Evolutionary conservation across 805 yeast genomes (phyloP).

Genomic region (Hanseniaspora hatyaiensis): DNA sequence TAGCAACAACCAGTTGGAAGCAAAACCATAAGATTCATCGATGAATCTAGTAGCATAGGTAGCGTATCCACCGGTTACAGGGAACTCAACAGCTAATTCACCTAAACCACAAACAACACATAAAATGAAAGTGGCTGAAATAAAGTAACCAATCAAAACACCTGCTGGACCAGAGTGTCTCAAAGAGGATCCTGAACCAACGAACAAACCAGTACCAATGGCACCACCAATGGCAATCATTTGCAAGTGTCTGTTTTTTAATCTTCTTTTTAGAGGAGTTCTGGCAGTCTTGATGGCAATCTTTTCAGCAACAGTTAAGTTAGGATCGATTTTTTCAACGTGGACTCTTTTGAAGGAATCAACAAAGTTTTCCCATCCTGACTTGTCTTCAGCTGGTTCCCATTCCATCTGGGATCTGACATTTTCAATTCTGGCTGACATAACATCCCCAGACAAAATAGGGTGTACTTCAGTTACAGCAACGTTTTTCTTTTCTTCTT

Average conservation of each 20-base stretch:
- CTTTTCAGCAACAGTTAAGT: slow-evolving; percentile 36
- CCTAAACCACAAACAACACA: slow-evolving; percentile 51
- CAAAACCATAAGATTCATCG: slow-evolving; percentile 52
- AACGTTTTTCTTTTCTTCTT: slow-evolving; percentile 7
- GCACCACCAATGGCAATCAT: slow-evolving; percentile 64
- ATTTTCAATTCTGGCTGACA: slow-evolving; percentile 11
- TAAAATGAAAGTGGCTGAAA: slow-evolving; percentile 46
- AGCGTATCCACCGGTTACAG: slow-evolving; percentile 54
- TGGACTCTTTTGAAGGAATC: slow-evolving; percentile 39
- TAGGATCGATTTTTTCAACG: slow-evolving; percentile 32
- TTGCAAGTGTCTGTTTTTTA: slow-evolving; percentile 46
- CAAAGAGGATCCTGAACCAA: slow-evolving; percentile 56
- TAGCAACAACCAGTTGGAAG: slow-evolving; percentile 47
- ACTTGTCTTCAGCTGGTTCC: not conserved
- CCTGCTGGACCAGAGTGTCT: slow-evolving; percentile 59
- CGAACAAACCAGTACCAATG: slow-evolving; percentile 65
- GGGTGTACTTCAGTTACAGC: slow-evolving; percentile 7
- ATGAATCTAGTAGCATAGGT: slow-evolving; percentile 49
- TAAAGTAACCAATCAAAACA: slow-evolving; percentile 42
- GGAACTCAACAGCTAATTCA: slow-evolving; percentile 49
- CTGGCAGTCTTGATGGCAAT: slow-evolving; percentile 37
- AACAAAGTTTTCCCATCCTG: slow-evolving; percentile 34
- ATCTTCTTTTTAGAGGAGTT: slow-evolving; percentile 44
- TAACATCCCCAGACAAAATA: slow-evolving; percentile 9
- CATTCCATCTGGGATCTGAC: slow-evolving; percentile 9